phyloP scores from a whole-genome alignment of 768 basidiomycete genomes.

The Termitomyces sp. region DNA sequence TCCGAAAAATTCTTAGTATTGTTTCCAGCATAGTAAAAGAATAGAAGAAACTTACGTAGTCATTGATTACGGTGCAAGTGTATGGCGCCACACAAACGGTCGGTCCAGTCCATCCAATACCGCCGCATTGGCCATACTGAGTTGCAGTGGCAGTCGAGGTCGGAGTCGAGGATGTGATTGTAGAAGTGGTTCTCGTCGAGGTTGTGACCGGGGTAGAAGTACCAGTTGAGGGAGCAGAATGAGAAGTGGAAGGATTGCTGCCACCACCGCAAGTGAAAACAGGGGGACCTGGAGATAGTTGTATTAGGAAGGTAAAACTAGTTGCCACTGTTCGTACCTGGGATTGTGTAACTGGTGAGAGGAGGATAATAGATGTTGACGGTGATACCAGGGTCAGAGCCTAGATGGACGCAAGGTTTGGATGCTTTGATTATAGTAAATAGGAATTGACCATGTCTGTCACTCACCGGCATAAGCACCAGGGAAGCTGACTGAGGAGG shows the following conservation, averaged over 20 bases:
- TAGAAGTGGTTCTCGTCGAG: constrained; percentile 10
- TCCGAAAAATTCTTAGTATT: neutral
- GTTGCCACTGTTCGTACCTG: constrained; percentile 20
- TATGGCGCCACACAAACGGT: constrained; percentile 29
- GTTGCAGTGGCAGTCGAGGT: constrained; percentile 21
- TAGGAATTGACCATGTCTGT: neutral
- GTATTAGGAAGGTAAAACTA: neutral
- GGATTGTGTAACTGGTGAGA: constrained; percentile 34
- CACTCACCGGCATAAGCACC: constrained; percentile 36
- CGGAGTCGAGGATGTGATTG: constrained; percentile 13
- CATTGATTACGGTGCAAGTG: constrained; percentile 27
- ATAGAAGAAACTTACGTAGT: constrained; percentile 21
- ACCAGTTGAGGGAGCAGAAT: neutral
- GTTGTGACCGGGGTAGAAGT: neutral
- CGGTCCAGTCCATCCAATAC: constrained; percentile 30
- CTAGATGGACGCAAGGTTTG: constrained; percentile 10
- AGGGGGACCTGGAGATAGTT: constrained; percentile 23
- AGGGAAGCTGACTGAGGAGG: constrained; percentile 42
- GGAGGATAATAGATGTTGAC: constrained; percentile 40
- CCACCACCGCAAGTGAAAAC: constrained; percentile 29
- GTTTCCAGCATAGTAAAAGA: neutral
- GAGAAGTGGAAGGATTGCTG: constrained; percentile 11
- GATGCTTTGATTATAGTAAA: neutral
- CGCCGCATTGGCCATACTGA: constrained; percentile 40
- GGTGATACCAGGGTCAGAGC: constrained; percentile 40